Evolutionary conservation across 495 filamentous ascomycete species (phyloP), one percentile per base, ranked within the genome.

Genomic region (Penicillium desertorum): DNA sequence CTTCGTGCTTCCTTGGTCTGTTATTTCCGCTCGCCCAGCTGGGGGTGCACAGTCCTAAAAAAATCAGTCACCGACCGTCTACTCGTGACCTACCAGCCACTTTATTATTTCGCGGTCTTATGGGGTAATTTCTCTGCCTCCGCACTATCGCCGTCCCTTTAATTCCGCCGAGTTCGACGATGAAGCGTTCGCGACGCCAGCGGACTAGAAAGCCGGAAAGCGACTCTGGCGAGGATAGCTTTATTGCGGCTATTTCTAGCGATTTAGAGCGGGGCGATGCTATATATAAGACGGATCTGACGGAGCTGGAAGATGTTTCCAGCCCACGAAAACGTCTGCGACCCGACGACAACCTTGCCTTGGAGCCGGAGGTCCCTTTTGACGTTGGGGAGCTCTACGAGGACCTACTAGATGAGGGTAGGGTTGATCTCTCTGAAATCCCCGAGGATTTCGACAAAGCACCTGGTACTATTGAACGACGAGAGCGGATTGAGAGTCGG

Each of bases 381-480:
- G 22, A 41, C 23, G 30, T 8, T 39, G n/a, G 29, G 49, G 41
- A 48, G 3, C 25, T 59, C 42, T 59, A 59, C 42, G 32, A 62
- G 16, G 51, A 64, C 45, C 61, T 44, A 22, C 54, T 64, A 19
- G 57, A 64, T 55, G 49, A 64, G 30, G 55, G 45, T 30, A 51
- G 57, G 29, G 41, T 64, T 49, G 45, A 64, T 54, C 61, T 58
- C 25, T 58, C 49, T 43, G 45, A 64, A 22, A 64, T 64, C 39
- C 45, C 57, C 7, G 45, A 60, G 45, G 57, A 64, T 64, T 60
- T 63, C 43, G 54, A 60, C 36, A 64, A 64, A 45, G 61, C 54
- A 45, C 42, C 27, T 10, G 57, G 48, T 36, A 63, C 61, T 25
- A 54, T 63, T 48, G 22, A 54, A 53, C 48, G 37, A 51, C 48